phyloP scores from a whole-genome alignment of 495 filamentous ascomycete species.

The Podospora conica region DNA sequence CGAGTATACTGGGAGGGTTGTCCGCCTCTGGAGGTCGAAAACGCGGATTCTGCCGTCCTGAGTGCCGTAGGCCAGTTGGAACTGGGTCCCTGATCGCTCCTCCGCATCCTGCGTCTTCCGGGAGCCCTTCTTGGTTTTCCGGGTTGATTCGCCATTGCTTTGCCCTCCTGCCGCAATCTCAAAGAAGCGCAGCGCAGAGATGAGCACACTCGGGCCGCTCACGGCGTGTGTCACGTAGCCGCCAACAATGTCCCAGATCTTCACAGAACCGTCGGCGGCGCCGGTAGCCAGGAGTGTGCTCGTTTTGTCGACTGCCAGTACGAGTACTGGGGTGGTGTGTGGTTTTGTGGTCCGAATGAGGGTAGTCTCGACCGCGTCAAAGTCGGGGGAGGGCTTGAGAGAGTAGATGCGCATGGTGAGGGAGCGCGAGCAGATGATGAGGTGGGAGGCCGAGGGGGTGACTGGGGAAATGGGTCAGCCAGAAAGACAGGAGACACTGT shows the following conservation, averaged over 20 bases:
- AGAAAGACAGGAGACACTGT: background rate
- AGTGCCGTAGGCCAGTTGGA: conserved; percentile 80
- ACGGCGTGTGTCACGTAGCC: conserved; percentile 95
- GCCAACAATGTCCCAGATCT: conserved; percentile 91
- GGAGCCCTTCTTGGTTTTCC: conserved; percentile 34
- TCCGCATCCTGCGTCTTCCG: conserved; percentile 42
- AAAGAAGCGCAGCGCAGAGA: conserved; percentile 90
- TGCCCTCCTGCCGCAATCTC: conserved; percentile 48
- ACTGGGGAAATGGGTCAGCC: conserved; percentile 46
- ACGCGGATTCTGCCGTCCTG: conserved; percentile 89
- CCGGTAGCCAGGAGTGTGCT: conserved; percentile 89
- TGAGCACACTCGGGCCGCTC: conserved; percentile 80
- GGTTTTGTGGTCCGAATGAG: conserved; percentile 79
- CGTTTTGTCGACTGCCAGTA: conserved; percentile 73
- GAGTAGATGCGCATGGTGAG: conserved; percentile 89
- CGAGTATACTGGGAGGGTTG: conserved; percentile 61
- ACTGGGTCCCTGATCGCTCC: conserved; percentile 41
- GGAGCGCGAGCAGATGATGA: conserved; percentile 86
- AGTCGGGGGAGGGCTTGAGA: conserved; percentile 52
- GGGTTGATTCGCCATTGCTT: conserved; percentile 20
- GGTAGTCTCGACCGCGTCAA: conserved; percentile 52
- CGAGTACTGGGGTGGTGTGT: conserved; percentile 83
- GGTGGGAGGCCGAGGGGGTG: conserved; percentile 78
- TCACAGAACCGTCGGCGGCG: conserved; percentile 83
- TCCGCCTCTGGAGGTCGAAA: conserved; percentile 84